These are phyloP conservation scores for Fusarium transvaalense DNA, from an alignment of 2,329 filamentous ascomycete genomes.

Conservation along the genomic window DNA sequence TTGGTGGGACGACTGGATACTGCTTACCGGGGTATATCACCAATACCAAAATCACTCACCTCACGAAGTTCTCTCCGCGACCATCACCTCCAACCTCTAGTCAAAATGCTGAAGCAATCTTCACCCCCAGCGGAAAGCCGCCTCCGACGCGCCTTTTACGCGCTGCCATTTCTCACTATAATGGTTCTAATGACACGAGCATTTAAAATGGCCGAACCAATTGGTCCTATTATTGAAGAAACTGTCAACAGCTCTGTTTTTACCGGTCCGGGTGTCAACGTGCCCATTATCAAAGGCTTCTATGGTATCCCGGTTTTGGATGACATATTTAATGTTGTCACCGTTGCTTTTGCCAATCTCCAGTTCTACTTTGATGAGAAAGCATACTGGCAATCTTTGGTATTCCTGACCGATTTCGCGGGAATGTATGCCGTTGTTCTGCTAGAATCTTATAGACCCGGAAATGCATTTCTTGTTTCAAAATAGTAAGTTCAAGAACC, in stretches of 20 bases:
- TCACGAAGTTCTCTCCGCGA: background rate
- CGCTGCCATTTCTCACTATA: constrained; percentile 39
- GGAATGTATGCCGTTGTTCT: constrained; percentile 47
- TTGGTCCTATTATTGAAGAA: constrained; percentile 21
- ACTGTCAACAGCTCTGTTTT: constrained; percentile 10
- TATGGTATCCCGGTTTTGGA: constrained; percentile 44
- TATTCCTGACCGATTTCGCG: constrained; percentile 48
- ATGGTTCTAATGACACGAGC: constrained; percentile 39
- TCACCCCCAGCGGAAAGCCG: background rate
- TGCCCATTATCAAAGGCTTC: constrained; percentile 33
- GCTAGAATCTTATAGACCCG: constrained; percentile 42
- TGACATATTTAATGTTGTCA: constrained; percentile 32
- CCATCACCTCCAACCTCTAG: background rate
- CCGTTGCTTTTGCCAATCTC: constrained; percentile 43
- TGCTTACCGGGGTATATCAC: background rate
- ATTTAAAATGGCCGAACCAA: constrained; percentile 39
- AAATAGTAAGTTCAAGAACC: constrained; percentile 36
- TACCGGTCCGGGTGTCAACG: constrained; percentile 13
- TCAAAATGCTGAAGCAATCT: background rate
- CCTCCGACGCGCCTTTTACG: constrained; percentile 34
- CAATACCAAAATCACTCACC: background rate
- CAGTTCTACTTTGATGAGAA: constrained; percentile 39
- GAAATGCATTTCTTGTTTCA: constrained; percentile 33
- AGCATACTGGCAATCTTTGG: constrained; percentile 48
- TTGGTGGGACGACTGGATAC: constrained; percentile 8